Evolutionary conservation across 2,329 filamentous ascomycete species (phyloP).

Genomic region (Apiospora kogelbergensis): DNA sequence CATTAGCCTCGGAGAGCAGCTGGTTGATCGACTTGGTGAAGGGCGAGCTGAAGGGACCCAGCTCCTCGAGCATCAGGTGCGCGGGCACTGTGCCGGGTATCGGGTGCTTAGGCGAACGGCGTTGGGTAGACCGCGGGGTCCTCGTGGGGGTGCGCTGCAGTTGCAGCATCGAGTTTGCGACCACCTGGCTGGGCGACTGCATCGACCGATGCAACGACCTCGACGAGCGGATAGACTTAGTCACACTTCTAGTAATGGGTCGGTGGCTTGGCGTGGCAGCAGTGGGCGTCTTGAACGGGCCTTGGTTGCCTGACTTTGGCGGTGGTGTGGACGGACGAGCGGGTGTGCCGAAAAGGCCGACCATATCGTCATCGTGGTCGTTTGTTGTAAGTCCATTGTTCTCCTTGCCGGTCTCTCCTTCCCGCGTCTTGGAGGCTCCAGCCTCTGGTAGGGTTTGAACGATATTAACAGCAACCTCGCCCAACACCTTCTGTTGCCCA

Average conservation of each 20-base stretch:
- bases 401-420: conserved; percentile 41
- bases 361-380: conserved; percentile 34
- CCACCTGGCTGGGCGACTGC: conserved; percentile 43
- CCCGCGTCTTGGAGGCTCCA: conserved; percentile 34
- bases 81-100: conserved; percentile 17
- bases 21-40: conserved; percentile 51
- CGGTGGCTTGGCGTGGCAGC: conserved; percentile 61
- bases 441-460: conserved; percentile 43
- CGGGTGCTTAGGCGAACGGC: conserved; percentile 41
- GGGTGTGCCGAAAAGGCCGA: conserved; percentile 66
- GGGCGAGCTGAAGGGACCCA: conserved; percentile 12
- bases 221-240: conserved; percentile 52
- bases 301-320: conserved; percentile 47
- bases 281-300: conserved; percentile 61
- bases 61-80: conserved; percentile 11
- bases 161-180: conserved; percentile 22
- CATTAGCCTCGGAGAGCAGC: conserved; percentile 57
- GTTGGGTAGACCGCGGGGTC: conserved; percentile 37
- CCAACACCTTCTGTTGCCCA: conserved; percentile 60
- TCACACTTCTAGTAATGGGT: conserved; percentile 61
- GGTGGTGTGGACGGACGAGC: conserved; percentile 53
- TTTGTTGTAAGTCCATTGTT: conserved; percentile 35
- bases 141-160: conserved; percentile 51
- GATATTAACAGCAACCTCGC: conserved; percentile 55
- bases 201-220: conserved; percentile 39